These are phyloP conservation scores for Podospora bellae-mahoneyi DNA, from an alignment of 495 filamentous ascomycete species.

Conservation along the genomic window DNA sequence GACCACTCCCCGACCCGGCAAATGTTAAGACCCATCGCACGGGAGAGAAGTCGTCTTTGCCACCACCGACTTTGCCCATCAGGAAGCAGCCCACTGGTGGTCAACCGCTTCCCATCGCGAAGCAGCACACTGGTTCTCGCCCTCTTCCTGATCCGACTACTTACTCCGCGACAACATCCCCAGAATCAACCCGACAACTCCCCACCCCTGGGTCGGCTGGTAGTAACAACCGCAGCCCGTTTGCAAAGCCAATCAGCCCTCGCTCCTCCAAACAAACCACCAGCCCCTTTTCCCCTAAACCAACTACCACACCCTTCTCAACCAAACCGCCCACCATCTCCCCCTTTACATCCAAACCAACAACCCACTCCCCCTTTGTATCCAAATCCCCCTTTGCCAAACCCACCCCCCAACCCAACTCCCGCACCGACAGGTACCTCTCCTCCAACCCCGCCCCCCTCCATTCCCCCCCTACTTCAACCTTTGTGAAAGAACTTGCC, in stretches of 20 bases:
- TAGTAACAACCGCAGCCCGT: background rate
- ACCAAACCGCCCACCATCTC: conserved; percentile 15
- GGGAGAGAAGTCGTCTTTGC: conserved; percentile 9
- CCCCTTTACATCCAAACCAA: background rate
- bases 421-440: conserved; percentile 45
- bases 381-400: conserved; percentile 21
- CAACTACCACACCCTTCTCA: conserved; percentile 19
- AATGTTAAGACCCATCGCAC: conserved; percentile 30
- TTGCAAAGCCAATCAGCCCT: background rate
- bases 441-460: conserved; percentile 41
- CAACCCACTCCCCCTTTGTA: too few relatives aligned
- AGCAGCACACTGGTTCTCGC: conserved; percentile 11
- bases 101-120: conserved; percentile 4
- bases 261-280: background rate
- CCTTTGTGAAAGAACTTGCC: conserved; percentile 57
- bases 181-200: conserved; percentile 16
- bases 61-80: conserved; percentile 19
- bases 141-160: conserved; percentile 2
- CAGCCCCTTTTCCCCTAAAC: background rate
- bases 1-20: conserved; percentile 46
- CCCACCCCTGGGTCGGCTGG: conserved; percentile 3
- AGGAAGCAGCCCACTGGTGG: conserved; percentile 20
- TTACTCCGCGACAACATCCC: conserved; percentile 17
- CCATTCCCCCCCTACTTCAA: conserved; percentile 32
- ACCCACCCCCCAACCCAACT: conserved; percentile 25